Evolutionary conservation across 305 asterid species (phyloP).

Genomic region (Salvia sclarea): DNA sequence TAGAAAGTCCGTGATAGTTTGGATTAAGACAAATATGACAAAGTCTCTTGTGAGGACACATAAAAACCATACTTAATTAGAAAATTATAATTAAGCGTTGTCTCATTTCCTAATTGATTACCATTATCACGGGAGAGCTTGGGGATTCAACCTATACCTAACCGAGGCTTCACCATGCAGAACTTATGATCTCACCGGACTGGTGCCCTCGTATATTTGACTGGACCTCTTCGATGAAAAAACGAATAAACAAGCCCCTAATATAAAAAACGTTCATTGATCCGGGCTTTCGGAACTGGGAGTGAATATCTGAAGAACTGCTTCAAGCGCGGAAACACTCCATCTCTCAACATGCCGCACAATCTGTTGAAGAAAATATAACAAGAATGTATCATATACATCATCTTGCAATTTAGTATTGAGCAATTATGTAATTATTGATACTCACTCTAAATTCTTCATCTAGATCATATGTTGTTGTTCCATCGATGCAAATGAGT

Average conservation of each 20-base stretch:
- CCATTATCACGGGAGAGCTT: no score
- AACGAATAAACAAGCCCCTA: neutral
- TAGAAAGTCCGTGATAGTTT: no score
- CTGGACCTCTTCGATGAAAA: neutral
- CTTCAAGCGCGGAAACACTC: constrained; percentile 71
- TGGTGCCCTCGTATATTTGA: no score
- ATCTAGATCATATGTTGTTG: constrained; percentile 56
- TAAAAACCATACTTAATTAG: no score
- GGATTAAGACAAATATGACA: no score
- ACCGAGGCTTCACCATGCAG: no score
- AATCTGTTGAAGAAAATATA: constrained; percentile 41
- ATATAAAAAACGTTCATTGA: constrained; percentile 19
- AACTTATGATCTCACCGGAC: no score
- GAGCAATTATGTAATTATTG: neutral
- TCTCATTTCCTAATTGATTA: no score
- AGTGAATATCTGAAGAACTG: constrained; percentile 66
- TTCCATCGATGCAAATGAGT: constrained; percentile 59
- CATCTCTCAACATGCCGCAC: constrained; percentile 74
- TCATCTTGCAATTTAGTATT: neutral
- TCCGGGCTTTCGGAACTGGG: constrained; percentile 46
- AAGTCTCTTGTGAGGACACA: no score
- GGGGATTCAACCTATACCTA: no score
- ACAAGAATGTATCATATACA: neutral
- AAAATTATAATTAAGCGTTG: no score
- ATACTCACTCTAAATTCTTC: constrained; percentile 51